These are phyloP conservation scores for Eucalyptus virginea DNA, from an alignment of 345 rosid species.

Conservation along the genomic window DNA sequence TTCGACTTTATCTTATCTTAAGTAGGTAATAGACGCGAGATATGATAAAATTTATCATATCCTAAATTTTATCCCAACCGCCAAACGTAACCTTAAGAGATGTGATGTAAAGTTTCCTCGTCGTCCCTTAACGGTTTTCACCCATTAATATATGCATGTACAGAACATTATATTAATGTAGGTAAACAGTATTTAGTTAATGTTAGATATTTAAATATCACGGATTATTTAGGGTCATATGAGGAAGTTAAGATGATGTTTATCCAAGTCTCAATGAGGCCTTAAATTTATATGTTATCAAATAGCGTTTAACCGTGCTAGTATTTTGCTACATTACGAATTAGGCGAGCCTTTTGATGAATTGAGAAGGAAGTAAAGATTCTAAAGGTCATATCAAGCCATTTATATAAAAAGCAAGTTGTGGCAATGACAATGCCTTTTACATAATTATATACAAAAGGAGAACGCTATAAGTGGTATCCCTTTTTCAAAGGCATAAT, in stretches of 20 bases:
- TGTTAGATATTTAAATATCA: neutral
- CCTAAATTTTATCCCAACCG: accelerated
- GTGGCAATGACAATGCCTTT: neutral
- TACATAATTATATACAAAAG: no score
- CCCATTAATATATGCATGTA: neutral
- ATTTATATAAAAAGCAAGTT: neutral
- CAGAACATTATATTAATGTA: neutral
- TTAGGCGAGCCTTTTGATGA: neutral
- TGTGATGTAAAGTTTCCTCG: neutral
- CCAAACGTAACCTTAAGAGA: accelerated
- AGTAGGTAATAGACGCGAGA: accelerated
- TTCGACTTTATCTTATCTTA: no score
- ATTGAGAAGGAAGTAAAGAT: neutral
- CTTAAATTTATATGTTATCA: neutral
- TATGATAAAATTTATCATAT: no score
- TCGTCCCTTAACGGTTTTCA: neutral
- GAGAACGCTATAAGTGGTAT: neutral
- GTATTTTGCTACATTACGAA: neutral
- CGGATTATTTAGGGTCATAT: neutral
- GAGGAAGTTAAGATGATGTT: neutral
- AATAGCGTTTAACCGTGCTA: no score
- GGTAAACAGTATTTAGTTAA: neutral
- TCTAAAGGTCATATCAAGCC: neutral
- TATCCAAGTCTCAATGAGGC: neutral
- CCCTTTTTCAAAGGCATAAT: neutral